phyloP scores from a whole-genome alignment of 768 basidiomycete species.

The Suillus subluteus region DNA sequence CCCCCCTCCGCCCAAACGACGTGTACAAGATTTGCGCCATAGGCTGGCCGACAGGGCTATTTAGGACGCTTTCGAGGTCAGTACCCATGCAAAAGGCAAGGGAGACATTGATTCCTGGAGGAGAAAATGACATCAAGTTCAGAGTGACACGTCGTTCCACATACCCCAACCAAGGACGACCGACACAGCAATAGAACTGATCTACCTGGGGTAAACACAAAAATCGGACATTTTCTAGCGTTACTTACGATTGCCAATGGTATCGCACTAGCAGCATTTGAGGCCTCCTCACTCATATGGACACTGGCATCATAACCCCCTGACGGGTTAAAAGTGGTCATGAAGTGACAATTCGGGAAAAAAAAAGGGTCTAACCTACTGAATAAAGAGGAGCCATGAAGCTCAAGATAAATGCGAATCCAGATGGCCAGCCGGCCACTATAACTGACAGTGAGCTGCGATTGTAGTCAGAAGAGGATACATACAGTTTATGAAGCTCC shows the following conservation, averaged over 20 bases:
- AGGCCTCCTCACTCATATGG: not conserved
- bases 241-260: slow-evolving; percentile 2
- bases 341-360: slow-evolving; percentile 3
- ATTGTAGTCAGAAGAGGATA: not conserved
- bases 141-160: not conserved
- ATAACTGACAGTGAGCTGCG: not conserved
- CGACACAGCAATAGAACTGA: not conserved
- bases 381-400: slow-evolving; percentile 1
- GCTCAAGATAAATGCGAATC: not conserved
- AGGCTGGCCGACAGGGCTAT: not conserved
- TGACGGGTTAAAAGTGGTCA: slow-evolving; percentile 21
- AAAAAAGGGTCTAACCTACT: slow-evolving; percentile 5
- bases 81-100: slow-evolving; percentile 6
- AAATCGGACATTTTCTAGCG: not conserved
- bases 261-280: slow-evolving; percentile 14
- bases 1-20: not conserved
- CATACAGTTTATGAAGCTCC: slow-evolving; percentile 14
- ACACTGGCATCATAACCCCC: slow-evolving; percentile 3
- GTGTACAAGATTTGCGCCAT: not conserved
- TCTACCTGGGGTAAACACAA: not conserved
- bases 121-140: not conserved
- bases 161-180: slow-evolving; percentile 2
- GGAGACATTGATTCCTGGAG: not conserved
- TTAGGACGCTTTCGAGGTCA: not conserved
- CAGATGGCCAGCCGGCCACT: slow-evolving; percentile 22